Evolutionary conservation across 78 protist genomes (phyloP).

Genomic region (Emiliania huxleyi): DNA sequence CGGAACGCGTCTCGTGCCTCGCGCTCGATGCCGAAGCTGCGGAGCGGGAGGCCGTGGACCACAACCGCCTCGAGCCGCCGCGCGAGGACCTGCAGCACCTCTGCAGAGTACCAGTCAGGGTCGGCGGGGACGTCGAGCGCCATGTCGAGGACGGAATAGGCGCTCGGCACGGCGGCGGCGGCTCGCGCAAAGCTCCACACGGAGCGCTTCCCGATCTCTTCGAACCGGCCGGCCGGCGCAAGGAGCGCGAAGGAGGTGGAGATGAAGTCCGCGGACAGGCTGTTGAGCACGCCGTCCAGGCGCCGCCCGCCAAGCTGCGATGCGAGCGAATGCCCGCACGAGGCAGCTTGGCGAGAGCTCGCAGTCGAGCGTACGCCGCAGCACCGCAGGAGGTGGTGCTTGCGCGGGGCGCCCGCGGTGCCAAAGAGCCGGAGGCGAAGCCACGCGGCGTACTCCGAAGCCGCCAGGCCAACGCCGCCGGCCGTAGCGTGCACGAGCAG

Average conservation of each 20-base stretch:
- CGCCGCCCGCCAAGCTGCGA: neutral
- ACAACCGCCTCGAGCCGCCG: neutral
- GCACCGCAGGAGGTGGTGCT: neutral
- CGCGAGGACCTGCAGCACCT: neutral
- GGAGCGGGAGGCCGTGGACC: neutral
- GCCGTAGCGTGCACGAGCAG: slow-evolving; percentile 12
- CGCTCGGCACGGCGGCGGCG: neutral
- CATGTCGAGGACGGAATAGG: neutral
- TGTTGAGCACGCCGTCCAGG: neutral
- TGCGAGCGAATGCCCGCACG: neutral
- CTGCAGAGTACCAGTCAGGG: neutral
- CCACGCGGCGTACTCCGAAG: neutral
- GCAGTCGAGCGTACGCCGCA: neutral
- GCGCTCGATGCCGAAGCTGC: neutral
- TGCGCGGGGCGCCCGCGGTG: neutral
- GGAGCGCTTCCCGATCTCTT: slow-evolving; percentile 35
- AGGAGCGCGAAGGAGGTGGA: neutral
- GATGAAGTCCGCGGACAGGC: slow-evolving; percentile 20
- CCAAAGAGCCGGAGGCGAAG: neutral
- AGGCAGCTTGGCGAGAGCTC: neutral
- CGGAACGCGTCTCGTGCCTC: neutral
- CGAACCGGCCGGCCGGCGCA: neutral
- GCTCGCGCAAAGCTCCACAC: neutral
- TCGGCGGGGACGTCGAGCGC: neutral
- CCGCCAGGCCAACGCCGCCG: slow-evolving; percentile 45